Percentiles rank a stretch among this genome's conserved stretches.
phyloP scores from a whole-genome alignment of 495 filamentous ascomycete species.

The Cudoniella acicularis region DNA sequence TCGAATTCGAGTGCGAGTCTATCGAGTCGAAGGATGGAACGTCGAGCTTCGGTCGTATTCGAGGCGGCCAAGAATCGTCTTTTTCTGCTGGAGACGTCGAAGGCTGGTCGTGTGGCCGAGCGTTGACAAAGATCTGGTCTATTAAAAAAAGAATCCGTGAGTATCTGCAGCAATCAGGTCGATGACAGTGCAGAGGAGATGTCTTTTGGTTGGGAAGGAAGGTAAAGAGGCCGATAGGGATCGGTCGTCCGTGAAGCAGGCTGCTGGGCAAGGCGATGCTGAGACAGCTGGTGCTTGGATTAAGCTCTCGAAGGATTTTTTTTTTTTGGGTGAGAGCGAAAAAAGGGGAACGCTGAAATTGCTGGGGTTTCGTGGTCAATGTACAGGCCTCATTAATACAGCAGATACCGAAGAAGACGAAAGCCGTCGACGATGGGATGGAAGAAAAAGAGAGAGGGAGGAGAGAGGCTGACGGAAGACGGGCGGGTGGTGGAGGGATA shows the following conservation, averaged over 20 bases:
- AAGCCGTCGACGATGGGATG: slow-evolving; percentile 25
- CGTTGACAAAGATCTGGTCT: slow-evolving; percentile 8
- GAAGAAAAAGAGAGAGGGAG: slow-evolving; percentile 33
- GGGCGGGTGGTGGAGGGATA: slow-evolving; percentile 29
- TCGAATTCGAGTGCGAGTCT: slow-evolving; percentile 7
- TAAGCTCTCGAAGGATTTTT: slow-evolving; percentile 11
- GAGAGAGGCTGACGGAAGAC: slow-evolving; percentile 30
- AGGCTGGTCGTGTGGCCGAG: slow-evolving; percentile 1
- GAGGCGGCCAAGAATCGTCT: not conserved
- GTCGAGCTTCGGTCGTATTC: not conserved
- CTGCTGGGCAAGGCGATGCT: slow-evolving; percentile 11
- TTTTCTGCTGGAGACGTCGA: not conserved
- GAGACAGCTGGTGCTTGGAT: slow-evolving; percentile 21
- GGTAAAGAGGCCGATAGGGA: slow-evolving; percentile 22
- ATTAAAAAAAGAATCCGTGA: slow-evolving; percentile 15
- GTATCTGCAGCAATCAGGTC: slow-evolving; percentile 7
- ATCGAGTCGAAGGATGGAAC: not conserved
- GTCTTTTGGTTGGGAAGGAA: slow-evolving; percentile 14
- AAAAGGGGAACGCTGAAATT: slow-evolving; percentile 5
- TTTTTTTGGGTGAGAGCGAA: not conserved
- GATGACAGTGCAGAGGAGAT: slow-evolving; percentile 8
- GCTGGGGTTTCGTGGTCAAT: slow-evolving; percentile 30
- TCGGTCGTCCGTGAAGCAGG: slow-evolving; percentile 26
- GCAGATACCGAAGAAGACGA: slow-evolving; percentile 39
- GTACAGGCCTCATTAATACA: slow-evolving; percentile 59